Evolutionary conservation across 768 basidiomycete genomes (phyloP), one percentile per base, ranked within the genome.

Genomic region (Tremella mesenterica): DNA sequence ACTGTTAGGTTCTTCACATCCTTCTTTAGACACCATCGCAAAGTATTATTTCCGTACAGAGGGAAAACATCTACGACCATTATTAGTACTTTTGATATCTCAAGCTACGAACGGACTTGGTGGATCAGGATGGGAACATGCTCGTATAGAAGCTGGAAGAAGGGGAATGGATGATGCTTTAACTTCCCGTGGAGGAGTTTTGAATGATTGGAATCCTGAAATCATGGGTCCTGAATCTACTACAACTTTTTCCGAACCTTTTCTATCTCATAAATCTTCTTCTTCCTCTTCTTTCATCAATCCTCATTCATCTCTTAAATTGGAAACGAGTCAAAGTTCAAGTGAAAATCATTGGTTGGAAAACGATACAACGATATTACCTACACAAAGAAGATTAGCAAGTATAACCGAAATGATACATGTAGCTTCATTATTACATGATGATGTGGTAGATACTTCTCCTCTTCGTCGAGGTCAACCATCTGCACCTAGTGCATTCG

Each of bases 371-470:
- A 31, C 18, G 4, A 78, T 87, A 41, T 81, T 99, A 5, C 89
- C 93, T 14, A 84, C 90, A 1, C 95, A 99, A 74, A 75, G 85
- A 27, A 85, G 92, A 27, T 81, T 99, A 29, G 93, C 92, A 3
- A 90, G 93, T 66, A 92, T 99, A 39, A 84, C 89, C 48, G 95
- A 99, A 72, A 95, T 97, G 90, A 87, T 99, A 44, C 90, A 97
- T 70, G 85, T 96, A 57, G 92, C 95, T 23, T 91, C 86, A 2
- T 79, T 90, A 9, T 77, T 99, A 16, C 93, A 97, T 71, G 88
- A 97, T 77, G 85, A 86, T 64, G 89, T 97, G 48, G 81, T 85
- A 54, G 85, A 88, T 76, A 74, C 75, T 57, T 81, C 85, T 0
- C 77, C 83, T 7, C 80, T 88, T 5, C 83, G 91, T 5, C 79